A percentile compares a stretch with the other conserved stretches of the same genome.
Conservation (phyloP, 139 green algal genomes). For the Marvania coccoides region DNA sequence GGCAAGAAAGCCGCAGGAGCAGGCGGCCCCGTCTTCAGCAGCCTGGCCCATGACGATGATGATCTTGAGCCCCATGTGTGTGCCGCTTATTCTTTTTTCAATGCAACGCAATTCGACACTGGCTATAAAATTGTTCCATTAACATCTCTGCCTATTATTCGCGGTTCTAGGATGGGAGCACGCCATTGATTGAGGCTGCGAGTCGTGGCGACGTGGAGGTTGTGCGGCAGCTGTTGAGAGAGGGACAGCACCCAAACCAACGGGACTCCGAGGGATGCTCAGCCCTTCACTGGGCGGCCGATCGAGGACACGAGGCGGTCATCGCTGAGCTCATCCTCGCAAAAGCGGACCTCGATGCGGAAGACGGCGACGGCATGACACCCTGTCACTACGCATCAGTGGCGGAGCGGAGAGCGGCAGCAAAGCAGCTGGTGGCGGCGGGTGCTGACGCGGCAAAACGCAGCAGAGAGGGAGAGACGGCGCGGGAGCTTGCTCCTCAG, state of each 20-base stretch:
- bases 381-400: slow-evolving; percentile 50
- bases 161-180: not conserved
- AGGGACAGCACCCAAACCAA: not conserved
- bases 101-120: too few species aligned
- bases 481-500: not conserved
- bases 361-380: slow-evolving; percentile 43
- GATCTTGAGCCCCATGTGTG: not conserved
- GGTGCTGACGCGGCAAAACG: slow-evolving; percentile 11
- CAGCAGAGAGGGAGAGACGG: slow-evolving; percentile 4
- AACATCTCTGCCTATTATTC: not conserved
- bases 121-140: too few species aligned
- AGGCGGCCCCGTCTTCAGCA: slow-evolving; percentile 24
- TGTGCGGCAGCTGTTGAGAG: not conserved
- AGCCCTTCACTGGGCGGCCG: slow-evolving; percentile 16
- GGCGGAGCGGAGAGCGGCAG: slow-evolving; percentile 17
- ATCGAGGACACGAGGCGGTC: not conserved
- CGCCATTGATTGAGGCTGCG: slow-evolving; percentile 8
- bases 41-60: slow-evolving; percentile 13
- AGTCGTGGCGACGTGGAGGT: slow-evolving; percentile 12
- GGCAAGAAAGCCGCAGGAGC: not conserved
- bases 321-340: not conserved
- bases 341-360: slow-evolving; percentile 23
- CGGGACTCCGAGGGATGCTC: slow-evolving; percentile 14
- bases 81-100: not conserved
- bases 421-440: slow-evolving; percentile 9